Evolutionary conservation across 495 filamentous ascomycete genomes (phyloP).

Genomic region (Viridothelium virens): DNA sequence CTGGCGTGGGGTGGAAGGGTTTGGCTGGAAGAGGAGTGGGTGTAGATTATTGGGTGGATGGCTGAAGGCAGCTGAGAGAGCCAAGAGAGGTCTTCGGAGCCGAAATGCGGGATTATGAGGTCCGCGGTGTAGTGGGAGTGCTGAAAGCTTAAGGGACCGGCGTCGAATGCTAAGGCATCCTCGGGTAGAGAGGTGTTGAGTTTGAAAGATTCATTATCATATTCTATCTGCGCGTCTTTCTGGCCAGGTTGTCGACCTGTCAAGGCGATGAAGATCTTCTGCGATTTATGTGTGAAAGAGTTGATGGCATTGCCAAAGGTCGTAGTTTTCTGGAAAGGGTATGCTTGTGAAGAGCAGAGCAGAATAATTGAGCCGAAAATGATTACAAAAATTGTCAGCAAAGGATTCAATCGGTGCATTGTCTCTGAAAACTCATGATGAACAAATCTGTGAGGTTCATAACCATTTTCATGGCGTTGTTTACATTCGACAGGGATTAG

Average conservation of each 20-base stretch:
- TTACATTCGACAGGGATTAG: constrained; percentile 4
- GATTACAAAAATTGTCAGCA: neutral
- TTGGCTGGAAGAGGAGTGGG: neutral
- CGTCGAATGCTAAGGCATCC: neutral
- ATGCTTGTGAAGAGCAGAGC: neutral
- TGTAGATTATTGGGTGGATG: neutral
- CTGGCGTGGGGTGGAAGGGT: neutral
- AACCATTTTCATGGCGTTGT: neutral
- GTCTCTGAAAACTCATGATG: too few relatives aligned
- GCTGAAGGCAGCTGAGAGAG: neutral
- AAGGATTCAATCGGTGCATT: neutral
- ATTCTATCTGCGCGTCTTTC: neutral
- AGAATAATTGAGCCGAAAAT: neutral
- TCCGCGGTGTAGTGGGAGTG: constrained; percentile 3
- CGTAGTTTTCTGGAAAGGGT: neutral
- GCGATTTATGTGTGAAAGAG: neutral
- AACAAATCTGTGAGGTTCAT: neutral
- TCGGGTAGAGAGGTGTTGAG: neutral
- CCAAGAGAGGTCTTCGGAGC: constrained; percentile 6
- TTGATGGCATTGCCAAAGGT: neutral
- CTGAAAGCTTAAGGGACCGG: neutral
- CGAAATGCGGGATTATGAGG: neutral
- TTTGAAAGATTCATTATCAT: neutral
- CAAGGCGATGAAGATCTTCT: neutral
- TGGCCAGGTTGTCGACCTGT: neutral